Conservation (phyloP, 202 grass and related monocot genomes). For the Panicum hallii region DNA sequence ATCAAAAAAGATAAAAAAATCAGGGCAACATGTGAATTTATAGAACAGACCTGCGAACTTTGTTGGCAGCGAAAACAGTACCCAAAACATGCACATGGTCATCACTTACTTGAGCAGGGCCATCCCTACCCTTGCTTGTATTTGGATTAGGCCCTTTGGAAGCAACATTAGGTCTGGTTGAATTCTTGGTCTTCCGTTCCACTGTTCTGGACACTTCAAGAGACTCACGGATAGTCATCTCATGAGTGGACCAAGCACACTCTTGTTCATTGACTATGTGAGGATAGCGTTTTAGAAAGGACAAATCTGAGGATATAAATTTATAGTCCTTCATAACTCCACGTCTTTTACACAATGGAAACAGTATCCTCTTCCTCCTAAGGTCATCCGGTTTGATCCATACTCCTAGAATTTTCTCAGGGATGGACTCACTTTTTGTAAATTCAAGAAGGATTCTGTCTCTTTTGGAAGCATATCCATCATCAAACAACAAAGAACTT, state of each 20-base stretch:
- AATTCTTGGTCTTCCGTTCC: slow-evolving; percentile 41
- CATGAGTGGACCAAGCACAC: slow-evolving; percentile 52
- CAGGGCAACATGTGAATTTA: not conserved
- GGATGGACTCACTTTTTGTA: slow-evolving; percentile 60
- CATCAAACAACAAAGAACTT: slow-evolving; percentile 72
- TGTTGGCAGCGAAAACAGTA: slow-evolving; percentile 49
- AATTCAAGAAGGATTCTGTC: slow-evolving; percentile 61
- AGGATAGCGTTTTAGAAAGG: slow-evolving; percentile 63
- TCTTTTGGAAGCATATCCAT: slow-evolving; percentile 46
- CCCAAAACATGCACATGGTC: slow-evolving; percentile 43
- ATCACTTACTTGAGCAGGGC: slow-evolving; percentile 40
- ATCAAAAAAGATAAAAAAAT: not conserved
- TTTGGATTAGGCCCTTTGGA: slow-evolving; percentile 37
- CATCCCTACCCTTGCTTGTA: slow-evolving; percentile 37
- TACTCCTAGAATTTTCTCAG: slow-evolving; percentile 3
- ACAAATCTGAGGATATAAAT: slow-evolving; percentile 62
- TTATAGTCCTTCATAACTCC: slow-evolving; percentile 54
- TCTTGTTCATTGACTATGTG: slow-evolving; percentile 67
- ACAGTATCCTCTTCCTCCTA: slow-evolving; percentile 37
- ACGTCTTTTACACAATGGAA: slow-evolving; percentile 58
- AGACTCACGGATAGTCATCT: slow-evolving; percentile 22
- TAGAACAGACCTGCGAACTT: slow-evolving; percentile 58
- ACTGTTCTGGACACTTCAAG: slow-evolving; percentile 8
- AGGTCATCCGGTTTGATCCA: not conserved
- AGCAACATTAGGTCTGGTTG: slow-evolving; percentile 27